Evolutionary conservation across 371 early-diverging fungal species (phyloP).

Genomic region (Entomophthora muscae): DNA sequence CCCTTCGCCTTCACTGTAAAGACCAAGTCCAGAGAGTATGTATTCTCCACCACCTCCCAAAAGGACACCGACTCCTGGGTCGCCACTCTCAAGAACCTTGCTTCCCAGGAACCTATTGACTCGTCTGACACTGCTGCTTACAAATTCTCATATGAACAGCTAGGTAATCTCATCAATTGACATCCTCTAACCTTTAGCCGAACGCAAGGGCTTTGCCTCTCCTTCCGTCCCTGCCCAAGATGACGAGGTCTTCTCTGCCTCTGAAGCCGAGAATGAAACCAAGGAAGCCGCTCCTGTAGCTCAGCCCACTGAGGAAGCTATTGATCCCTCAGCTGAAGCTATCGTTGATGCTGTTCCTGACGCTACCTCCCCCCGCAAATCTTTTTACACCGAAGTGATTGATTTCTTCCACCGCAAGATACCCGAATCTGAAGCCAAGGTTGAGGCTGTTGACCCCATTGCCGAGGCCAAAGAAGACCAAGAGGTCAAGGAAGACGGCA

Average conservation of each 20-base stretch:
- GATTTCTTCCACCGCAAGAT: conserved; percentile 7
- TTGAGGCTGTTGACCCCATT: neutral
- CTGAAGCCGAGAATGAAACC: conserved; percentile 8
- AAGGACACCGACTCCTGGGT: conserved; percentile 22
- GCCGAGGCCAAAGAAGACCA: conserved; percentile 1
- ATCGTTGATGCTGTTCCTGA: conserved; percentile 1
- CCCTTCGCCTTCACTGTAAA: conserved; percentile 19
- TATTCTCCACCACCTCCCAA: conserved; percentile 19
- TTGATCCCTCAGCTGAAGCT: neutral
- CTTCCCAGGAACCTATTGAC: neutral
- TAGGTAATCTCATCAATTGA: neutral
- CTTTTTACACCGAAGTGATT: conserved; percentile 6
- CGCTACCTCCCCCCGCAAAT: neutral
- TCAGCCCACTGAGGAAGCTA: neutral
- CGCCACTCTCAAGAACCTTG: conserved; percentile 14
- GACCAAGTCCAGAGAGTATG: conserved; percentile 20
- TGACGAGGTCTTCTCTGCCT: conserved; percentile 10
- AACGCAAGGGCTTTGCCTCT: conserved; percentile 3
- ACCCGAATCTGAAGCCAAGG: neutral
- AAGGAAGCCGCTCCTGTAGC: conserved; percentile 5
- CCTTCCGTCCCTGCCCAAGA: conserved; percentile 2
- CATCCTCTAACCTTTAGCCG: conserved; percentile 1
- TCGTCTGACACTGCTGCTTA: conserved; percentile 8
- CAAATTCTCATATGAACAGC: conserved; percentile 5
- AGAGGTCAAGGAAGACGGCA: neutral